Base-by-base conservation (phyloP, 2,329 filamentous ascomycete species). In the Xylariaceae sp. region DNA sequence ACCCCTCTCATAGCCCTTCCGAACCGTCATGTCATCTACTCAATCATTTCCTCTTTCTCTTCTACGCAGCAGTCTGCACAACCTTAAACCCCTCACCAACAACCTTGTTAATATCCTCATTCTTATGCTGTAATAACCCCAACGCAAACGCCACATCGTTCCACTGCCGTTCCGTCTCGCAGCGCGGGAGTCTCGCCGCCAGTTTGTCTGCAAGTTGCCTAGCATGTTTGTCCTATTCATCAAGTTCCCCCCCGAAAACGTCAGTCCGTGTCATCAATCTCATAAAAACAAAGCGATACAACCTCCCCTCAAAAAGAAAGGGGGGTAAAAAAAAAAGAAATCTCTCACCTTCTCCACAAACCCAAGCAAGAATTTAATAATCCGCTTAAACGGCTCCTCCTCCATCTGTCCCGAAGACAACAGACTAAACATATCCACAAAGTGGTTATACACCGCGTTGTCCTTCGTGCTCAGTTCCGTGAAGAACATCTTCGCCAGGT, bases 371-470 rank as follows among this genome's bases (percentile, higher is more conserved):
- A 99, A 99, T 68, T 90, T 91, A 60, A 99, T 80, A 56, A 99
- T 92, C 57, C 88, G 81, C 69, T 83, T 85, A 73, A 99, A 86
- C 29, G 87, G 84, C 64, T 96, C 90, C 70, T 96, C 92, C 7
- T 90, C 85, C 62, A 99, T 82, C 51, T 82, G 81, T 64, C 95
- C 92, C 0, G 91, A 88, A 55, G 89, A 94, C 46, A 99, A 77
- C 61, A 97, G 75, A 67, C 88, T 92, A 72, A 99, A 99, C 89
- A 99, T 97, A 69, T 99, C 94, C 31, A 99, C 91, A 72, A 99
- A 99, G 74, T 99, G 92, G 70, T 99, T 99, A 72, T 99, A 99
- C 2, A 99, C 90, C 2, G 94, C 94, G 68, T 99, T 99, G 70
- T 99, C 94, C 76, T 99, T 99, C 63, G 91, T 96, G 58, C 91